These are phyloP conservation scores for Apiospora phragmitis DNA, from an alignment of 2,329 filamentous ascomycete species.

Conservation along the genomic window DNA sequence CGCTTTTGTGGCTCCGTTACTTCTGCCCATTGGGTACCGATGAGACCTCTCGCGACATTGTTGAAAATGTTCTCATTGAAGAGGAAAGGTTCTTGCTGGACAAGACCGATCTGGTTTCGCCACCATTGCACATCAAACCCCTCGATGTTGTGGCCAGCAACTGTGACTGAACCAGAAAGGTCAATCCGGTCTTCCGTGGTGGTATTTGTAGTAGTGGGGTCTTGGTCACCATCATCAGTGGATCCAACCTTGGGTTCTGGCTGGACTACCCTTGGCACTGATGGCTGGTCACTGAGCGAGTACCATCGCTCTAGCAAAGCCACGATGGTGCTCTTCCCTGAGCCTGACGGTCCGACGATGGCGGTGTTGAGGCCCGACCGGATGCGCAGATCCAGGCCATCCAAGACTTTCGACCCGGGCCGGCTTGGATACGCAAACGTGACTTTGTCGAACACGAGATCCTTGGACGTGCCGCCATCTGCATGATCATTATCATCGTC, in stretches of 20 bases:
- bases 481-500: no score
- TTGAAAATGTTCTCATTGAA: slow-evolving; percentile 62
- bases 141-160: slow-evolving; percentile 49
- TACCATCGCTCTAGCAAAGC: slow-evolving; percentile 50
- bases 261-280: slow-evolving; percentile 57
- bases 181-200: slow-evolving; percentile 25
- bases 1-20: slow-evolving; percentile 51
- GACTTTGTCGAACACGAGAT: slow-evolving; percentile 55
- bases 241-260: slow-evolving; percentile 43
- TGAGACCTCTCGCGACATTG: slow-evolving; percentile 63
- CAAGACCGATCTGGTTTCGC: slow-evolving; percentile 59
- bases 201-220: slow-evolving; percentile 22
- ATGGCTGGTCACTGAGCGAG: slow-evolving; percentile 53
- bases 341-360: slow-evolving; percentile 56
- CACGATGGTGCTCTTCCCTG: slow-evolving; percentile 63
- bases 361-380: slow-evolving; percentile 51
- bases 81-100: slow-evolving; percentile 70
- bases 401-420: slow-evolving; percentile 40
- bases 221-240: slow-evolving; percentile 11
- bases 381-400: slow-evolving; percentile 45
- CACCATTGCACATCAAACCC: slow-evolving; percentile 61
- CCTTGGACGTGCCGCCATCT: slow-evolving; percentile 45
- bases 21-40: slow-evolving; percentile 49
- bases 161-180: slow-evolving; percentile 45
- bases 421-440: slow-evolving; percentile 62